Base-by-base conservation (phyloP, 176 grass and related monocot species). In the Puccinellia tenuiflora region DNA sequence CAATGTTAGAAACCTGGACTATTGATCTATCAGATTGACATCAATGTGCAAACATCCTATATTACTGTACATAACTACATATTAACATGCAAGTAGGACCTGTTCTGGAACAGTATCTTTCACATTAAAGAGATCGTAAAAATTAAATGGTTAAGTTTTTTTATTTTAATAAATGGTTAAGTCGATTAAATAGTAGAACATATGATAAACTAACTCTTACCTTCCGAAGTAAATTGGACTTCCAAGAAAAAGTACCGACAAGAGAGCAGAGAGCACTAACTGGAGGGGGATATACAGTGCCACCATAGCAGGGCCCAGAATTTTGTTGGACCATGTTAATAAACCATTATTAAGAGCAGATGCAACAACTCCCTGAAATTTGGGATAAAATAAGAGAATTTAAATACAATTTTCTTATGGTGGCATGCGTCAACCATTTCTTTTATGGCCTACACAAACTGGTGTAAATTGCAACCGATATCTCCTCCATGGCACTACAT, bases 241-340 rank as follows among this genome's bases (percentile, higher is more conserved):
- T 85, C 96, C 89, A 50, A 98, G 88, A 82, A 98, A 94, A 61
- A 95, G 34, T 51, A 78, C 86, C 29, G 92, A 93, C 71, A 98
- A 85, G 42, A 98, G n/a, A 80, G 92, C 91, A 79, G 92, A 88
- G 18, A 91, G 76, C 54, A 92, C 70, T 80, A 92, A 92, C 69
- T 95, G 96, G 57, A 98, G 92, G 38, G 96, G 96, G 74, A 79
- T 95, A 81, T 98, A 95, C 25, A 98, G 73, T 76, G 96, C 87
- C 72, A 98, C 92, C 76, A 98, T 88, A 79, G 90, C 83, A 82
- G 96, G 96, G 50, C 96, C 96, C 72, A 95, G 18, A 88, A 93
- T 92, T 86, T 98, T 95, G 78, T 95, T 98, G 76, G 91, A 90
- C 96, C 92, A 95, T 88, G 96, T 98, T 83, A 98, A 77, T 74